Evolutionary conservation across 768 basidiomycete genomes (phyloP).

Genomic region (Tephrocybe sp.): DNA sequence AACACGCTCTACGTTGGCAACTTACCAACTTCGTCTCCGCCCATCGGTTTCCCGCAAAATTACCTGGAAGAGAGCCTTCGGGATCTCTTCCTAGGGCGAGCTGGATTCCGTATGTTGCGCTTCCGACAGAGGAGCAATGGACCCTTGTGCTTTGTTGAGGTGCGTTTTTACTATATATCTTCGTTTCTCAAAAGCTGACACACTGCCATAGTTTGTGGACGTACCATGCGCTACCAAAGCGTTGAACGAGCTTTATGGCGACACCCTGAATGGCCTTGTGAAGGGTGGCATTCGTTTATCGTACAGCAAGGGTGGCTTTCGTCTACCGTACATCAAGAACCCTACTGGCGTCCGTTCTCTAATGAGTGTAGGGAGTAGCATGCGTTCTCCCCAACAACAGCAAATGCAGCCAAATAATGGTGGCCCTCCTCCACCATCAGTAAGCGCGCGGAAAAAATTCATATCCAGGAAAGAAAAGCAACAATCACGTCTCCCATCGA

Average conservation of each 20-base stretch:
- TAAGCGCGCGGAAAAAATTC: constrained; percentile 13
- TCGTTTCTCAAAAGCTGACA: constrained; percentile 7
- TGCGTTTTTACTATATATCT: constrained; percentile 26
- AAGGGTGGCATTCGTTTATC: constrained; percentile 97
- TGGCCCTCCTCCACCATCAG: constrained; percentile 13
- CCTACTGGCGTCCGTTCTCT: constrained; percentile 90
- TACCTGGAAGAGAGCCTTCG: constrained; percentile 86
- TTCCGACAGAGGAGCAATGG: constrained; percentile 97
- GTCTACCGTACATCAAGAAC: too few relatives aligned
- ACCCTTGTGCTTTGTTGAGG: constrained; percentile 99
- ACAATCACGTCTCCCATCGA: constrained; percentile 13
- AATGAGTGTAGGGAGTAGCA: constrained; percentile 48
- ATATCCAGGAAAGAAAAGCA: constrained; percentile 19
- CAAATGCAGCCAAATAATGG: constrained; percentile 32
- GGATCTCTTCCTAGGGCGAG: constrained; percentile 72
- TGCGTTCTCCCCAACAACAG: constrained; percentile 40
- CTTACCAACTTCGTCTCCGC: constrained; percentile 76
- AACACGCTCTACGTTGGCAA: constrained; percentile 99
- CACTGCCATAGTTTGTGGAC: constrained; percentile 74
- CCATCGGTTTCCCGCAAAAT: constrained; percentile 69
- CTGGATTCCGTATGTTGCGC: constrained; percentile 88
- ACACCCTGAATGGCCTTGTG: constrained; percentile 87
- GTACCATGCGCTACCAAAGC: constrained; percentile 81
- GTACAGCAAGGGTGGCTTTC: too few relatives aligned
- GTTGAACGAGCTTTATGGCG: constrained; percentile 87